Evolutionary conservation across 139 green algal species (phyloP).

Genomic region (Limnomonas spitsbergensis): DNA sequence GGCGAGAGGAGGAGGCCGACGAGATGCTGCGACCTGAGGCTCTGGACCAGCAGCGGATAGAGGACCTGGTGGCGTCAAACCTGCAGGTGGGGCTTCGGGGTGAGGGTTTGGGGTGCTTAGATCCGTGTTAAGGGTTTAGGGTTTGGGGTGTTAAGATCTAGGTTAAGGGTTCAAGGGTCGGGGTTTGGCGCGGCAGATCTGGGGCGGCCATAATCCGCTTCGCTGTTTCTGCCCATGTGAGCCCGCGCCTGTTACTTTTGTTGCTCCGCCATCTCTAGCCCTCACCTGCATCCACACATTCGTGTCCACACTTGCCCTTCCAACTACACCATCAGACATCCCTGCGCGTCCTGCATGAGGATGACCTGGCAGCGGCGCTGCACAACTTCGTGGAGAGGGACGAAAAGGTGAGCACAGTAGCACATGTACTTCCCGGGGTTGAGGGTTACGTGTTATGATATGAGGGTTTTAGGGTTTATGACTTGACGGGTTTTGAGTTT

Average conservation of each 20-base stretch:
- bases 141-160: not conserved
- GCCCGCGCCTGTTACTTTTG: no score
- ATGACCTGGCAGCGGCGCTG: constrained; percentile 64
- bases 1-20: not conserved
- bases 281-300: not conserved
- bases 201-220: no score
- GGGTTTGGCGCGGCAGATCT: no score
- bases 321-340: not conserved
- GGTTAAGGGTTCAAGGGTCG: no score
- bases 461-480: no score
- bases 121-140: not conserved
- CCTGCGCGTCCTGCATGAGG: constrained; percentile 69
- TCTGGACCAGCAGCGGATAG: constrained; percentile 75
- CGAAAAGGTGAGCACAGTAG: constrained; percentile 71
- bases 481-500: no score
- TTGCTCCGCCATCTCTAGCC: no score
- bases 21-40: constrained; percentile 56
- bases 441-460: no score
- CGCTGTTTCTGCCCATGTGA: no score
- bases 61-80: constrained; percentile 72
- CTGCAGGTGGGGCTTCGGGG: constrained; percentile 35
- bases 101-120: no score
- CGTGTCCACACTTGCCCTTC: not conserved
- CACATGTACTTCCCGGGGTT: not conserved
- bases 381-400: constrained; percentile 92